Conservation (phyloP, 352 stramenopile species). For the Phytophthora litchii region DNA sequence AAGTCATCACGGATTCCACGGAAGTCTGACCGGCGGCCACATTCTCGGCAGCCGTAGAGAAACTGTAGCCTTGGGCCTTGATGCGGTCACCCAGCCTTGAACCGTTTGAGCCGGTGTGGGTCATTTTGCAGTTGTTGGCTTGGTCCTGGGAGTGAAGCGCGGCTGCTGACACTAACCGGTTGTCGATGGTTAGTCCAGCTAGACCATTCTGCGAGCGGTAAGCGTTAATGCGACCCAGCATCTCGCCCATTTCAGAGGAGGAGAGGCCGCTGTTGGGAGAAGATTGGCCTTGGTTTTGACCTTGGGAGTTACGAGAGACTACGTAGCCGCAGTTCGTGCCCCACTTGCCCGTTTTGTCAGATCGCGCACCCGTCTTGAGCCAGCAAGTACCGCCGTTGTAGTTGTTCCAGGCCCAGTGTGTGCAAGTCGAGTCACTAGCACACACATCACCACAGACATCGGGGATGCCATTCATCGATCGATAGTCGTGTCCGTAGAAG, state of each 20-base stretch:
- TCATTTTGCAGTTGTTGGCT: slow-evolving; percentile 48
- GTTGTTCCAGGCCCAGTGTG: slow-evolving; percentile 47
- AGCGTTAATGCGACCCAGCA: slow-evolving; percentile 53
- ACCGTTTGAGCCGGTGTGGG: slow-evolving; percentile 43
- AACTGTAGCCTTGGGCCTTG: slow-evolving; percentile 41
- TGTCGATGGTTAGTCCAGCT: slow-evolving; percentile 41
- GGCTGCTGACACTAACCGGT: slow-evolving; percentile 40
- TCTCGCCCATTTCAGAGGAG: slow-evolving; percentile 36
- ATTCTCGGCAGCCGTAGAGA: slow-evolving; percentile 46
- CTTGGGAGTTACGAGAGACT: slow-evolving; percentile 21
- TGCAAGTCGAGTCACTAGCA: slow-evolving; percentile 31
- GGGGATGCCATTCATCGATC: slow-evolving; percentile 30
- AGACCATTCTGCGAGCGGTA: slow-evolving; percentile 47
- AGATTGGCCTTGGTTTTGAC: slow-evolving; percentile 14
- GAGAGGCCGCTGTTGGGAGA: slow-evolving; percentile 37
- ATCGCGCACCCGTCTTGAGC: slow-evolving; percentile 41
- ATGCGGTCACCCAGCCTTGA: slow-evolving; percentile 42
- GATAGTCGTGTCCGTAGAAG: slow-evolving; percentile 39
- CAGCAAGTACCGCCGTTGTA: slow-evolving; percentile 45
- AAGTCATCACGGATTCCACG: slow-evolving; percentile 48
- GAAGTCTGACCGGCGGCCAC: slow-evolving; percentile 50
- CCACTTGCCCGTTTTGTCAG: slow-evolving; percentile 25
- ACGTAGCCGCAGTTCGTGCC: slow-evolving; percentile 49
- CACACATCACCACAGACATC: slow-evolving; percentile 42
- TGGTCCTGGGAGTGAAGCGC: slow-evolving; percentile 50